phyloP scores from a whole-genome alignment of 441 rosid genomes.

The Sinapis alba region DNA sequence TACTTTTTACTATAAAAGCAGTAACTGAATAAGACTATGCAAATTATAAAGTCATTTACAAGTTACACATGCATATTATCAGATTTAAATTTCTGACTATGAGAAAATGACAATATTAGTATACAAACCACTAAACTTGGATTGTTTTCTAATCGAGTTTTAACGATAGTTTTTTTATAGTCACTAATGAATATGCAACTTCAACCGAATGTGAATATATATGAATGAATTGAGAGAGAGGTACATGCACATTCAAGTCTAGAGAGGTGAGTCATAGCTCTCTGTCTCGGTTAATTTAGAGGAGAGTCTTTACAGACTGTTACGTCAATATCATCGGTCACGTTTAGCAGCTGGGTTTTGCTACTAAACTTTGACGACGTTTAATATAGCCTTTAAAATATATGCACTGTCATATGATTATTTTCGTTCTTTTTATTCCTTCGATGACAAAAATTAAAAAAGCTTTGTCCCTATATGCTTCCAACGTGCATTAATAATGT shows the following conservation, averaged over 20 bases:
- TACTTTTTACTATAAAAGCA: neutral
- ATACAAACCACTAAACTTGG: neutral
- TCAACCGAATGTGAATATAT: neutral
- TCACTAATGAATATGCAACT: neutral
- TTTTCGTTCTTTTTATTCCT: conserved; percentile 33
- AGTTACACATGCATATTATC: neutral
- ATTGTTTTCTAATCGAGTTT: neutral
- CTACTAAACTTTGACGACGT: conserved; percentile 19
- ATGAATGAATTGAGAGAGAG: conserved; percentile 4
- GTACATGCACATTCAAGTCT: neutral
- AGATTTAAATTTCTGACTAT: neutral
- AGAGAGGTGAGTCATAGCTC: neutral
- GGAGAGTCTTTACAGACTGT: neutral
- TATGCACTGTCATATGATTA: conserved; percentile 15
- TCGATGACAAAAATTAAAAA: conserved; percentile 28
- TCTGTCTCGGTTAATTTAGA: conserved; percentile 3
- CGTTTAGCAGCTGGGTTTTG: conserved; percentile 14
- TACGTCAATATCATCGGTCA: conserved; percentile 28
- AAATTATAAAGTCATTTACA: neutral
- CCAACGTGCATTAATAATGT: conserved; percentile 41
- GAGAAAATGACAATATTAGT: neutral
- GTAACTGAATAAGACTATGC: neutral
- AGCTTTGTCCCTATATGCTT: conserved; percentile 41
- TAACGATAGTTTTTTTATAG: neutral
- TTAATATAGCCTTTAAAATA: neutral